Percentiles rank a stretch among this genome's conserved stretches.
Conservation (phyloP, 192 early-diverging fungal genomes). For the Podochytrium sp. region DNA sequence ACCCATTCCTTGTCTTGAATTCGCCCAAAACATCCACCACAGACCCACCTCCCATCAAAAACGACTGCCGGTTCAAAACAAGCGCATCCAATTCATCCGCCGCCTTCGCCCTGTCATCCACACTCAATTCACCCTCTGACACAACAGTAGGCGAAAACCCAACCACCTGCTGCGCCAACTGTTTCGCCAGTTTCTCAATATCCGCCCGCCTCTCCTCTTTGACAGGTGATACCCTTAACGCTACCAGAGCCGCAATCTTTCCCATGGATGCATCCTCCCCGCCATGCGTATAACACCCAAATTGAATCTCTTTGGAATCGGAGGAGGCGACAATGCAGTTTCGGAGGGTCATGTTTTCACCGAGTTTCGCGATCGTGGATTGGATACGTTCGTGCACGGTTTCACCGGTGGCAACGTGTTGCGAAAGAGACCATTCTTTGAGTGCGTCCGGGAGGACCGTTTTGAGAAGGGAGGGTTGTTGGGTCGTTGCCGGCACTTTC, state of each 20-base stretch:
- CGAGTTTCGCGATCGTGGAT: slow-evolving; percentile 81
- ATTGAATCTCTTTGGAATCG: not conserved
- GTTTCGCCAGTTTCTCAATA: slow-evolving; percentile 65
- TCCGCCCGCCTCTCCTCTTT: not conserved
- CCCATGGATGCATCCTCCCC: slow-evolving; percentile 53
- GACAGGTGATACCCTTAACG: slow-evolving; percentile 44
- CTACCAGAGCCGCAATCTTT: slow-evolving; percentile 79
- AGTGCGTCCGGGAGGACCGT: not conserved
- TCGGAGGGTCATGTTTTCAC: slow-evolving; percentile 87
- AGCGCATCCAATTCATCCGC: slow-evolving; percentile 48
- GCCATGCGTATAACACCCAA: slow-evolving; percentile 71
- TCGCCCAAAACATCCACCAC: slow-evolving; percentile 66
- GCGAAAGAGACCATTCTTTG: not conserved
- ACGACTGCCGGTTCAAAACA: slow-evolving; percentile 74
- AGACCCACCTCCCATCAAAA: slow-evolving; percentile 76
- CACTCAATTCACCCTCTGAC: not conserved
- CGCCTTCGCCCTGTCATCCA: not conserved
- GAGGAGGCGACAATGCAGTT: slow-evolving; percentile 45
- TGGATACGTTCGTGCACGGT: slow-evolving; percentile 63
- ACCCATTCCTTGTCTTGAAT: slow-evolving; percentile 37
- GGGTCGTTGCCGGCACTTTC: not conserved
- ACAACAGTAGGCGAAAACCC: slow-evolving; percentile 73
- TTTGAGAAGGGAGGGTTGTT: not conserved
- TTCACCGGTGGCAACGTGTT: not conserved
- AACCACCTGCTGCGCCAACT: slow-evolving; percentile 86